These are phyloP conservation scores for Daucus carota DNA, from an alignment of 129 eudicot genomes.

Conservation along the genomic window DH1_v3.0 NC_030388.2:21478001-21478500, in stretches of 20 bases:
- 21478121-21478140: constrained; percentile 60
- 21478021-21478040: neutral
- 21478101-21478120: constrained; percentile 83
- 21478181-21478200: neutral
- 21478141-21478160: constrained; percentile 93
- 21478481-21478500: neutral
- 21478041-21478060: constrained; percentile 54
- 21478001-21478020: neutral
- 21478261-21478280: neutral
- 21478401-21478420: neutral
- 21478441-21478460: neutral
- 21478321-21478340: neutral
- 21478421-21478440: neutral
- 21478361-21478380: neutral
- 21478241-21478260: neutral
- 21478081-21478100: constrained; percentile 96
- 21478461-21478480: neutral
- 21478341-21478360: neutral
- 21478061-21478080: constrained; percentile 92
- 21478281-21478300: neutral
- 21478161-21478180: constrained; percentile 47
- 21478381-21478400: neutral
- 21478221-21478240: neutral
- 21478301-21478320: neutral
- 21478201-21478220: neutral